Conservation (phyloP, 2,329 filamentous ascomycete species). For the Drechslerella coelobrocha region DNA sequence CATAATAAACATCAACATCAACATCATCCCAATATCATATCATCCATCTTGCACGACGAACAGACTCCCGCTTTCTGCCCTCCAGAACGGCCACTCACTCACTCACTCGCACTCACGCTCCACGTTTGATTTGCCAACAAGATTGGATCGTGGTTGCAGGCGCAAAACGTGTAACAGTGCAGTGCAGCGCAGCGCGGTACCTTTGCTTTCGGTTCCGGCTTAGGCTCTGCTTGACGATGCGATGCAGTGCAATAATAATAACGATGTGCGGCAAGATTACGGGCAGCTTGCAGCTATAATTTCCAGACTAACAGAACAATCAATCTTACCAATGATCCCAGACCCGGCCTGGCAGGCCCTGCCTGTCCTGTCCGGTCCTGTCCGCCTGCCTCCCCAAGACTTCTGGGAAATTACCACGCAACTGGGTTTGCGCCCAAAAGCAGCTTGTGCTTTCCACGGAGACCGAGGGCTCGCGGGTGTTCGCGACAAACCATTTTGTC, state of each 20-base stretch:
- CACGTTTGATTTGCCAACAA: constrained; percentile 1
- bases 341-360: constrained; percentile 37
- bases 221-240: not conserved
- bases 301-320: constrained; percentile 30
- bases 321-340: constrained; percentile 27
- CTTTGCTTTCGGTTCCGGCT: not conserved
- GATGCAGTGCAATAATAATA: constrained; percentile 12
- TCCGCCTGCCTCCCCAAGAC: constrained; percentile 34
- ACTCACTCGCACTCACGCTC: not conserved
- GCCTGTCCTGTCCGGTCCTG: constrained; percentile 3
- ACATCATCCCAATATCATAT: no score
- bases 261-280: constrained; percentile 42
- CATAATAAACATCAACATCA: no score
- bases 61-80: no score
- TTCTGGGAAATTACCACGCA: constrained; percentile 48
- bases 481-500: not conserved
- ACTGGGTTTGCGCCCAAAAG: constrained; percentile 28
- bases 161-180: not conserved
- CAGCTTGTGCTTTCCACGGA: not conserved
- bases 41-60: no score
- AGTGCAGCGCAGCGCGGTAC: not conserved
- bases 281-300: constrained; percentile 49
- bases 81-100: not conserved
- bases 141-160: not conserved
- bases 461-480: not conserved